Evolutionary conservation across 2,329 filamentous ascomycete genomes (phyloP), one percentile per base, ranked within the genome.

Genomic region (Colletotrichum zoysiae): DNA sequence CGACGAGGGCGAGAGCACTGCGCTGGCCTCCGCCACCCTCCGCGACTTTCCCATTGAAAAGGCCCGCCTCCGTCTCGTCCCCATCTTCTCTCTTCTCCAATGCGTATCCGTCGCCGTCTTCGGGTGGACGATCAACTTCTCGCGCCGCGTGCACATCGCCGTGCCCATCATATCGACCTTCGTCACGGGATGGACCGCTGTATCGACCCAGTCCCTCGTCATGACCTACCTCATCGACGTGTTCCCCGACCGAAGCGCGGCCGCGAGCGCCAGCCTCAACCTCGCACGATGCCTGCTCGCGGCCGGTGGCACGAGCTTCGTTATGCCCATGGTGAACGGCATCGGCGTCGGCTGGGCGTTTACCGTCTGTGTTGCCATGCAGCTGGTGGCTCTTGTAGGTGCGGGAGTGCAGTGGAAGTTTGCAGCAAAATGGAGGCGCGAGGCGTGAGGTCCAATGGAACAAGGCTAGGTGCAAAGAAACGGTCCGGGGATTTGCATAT

Each of bases 161-260:
- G 78, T 86, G 0, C 86, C 87, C 0, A 85, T 89, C 42, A 76
- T 86, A 0, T 83, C 84, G 0, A 86, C 85, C 0, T 88, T 89
- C 65, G 78, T 88, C 48, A 85, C 84, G 0, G 86, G 87, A 5
- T 88, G 86, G 86, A 82, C 86, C 0, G 82, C 83, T 0, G 81
- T 87, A 6, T 86, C 86, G 0, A 86, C 82, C 3, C 82, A 87
- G 50, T 84, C 83, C 1, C 75, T 85, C 1, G 80, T 87, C 40
- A 85, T 82, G 78, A 89, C 87, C 0, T 88, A 87, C 67, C 79
- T 89, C 0, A 83, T 89, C 3, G 87, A 90, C 74, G 77, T 88
- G 0, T 89, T 86, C 70, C 82, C 83, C 0, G 82, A 84, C 16
- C 78, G 79, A 12, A 86, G 85, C 67, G 87, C 87, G 0, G 84